phyloP scores from a whole-genome alignment of 1,284 basidiomycete genomes.

The Tausonia pullulans region DNA sequence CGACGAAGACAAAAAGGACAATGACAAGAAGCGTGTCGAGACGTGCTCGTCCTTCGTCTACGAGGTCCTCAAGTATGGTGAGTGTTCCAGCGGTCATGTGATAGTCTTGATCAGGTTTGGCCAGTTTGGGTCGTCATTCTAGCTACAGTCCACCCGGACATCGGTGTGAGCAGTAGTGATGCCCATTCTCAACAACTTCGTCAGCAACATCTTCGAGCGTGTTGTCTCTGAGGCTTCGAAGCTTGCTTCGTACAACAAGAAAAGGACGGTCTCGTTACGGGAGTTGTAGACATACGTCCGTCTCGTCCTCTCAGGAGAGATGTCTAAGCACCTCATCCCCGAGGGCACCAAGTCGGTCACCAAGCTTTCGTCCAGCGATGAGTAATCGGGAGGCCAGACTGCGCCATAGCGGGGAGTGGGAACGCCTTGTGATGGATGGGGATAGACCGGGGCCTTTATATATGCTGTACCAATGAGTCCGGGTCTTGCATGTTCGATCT shows the following conservation, averaged over 20 bases:
- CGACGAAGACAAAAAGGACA: conserved; percentile 72
- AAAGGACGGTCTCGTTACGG: too few relatives aligned
- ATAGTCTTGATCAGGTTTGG: conserved; percentile 15
- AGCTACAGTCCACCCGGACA: conserved; percentile 76
- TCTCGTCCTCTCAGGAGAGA: conserved; percentile 70
- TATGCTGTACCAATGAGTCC: too few relatives aligned
- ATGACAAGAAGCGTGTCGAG: conserved; percentile 79
- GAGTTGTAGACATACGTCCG: conserved; percentile 9
- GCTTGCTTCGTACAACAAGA: neutral
- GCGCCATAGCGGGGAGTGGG: too few relatives aligned
- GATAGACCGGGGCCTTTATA: too few relatives aligned
- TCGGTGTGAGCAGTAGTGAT: conserved; percentile 66
- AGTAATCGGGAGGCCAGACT: too few relatives aligned
- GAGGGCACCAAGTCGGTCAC: conserved; percentile 57
- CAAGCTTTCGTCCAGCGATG: conserved; percentile 20
- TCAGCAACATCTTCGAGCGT: too few relatives aligned
- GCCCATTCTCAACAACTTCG: too few relatives aligned
- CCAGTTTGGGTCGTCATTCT: conserved; percentile 2
- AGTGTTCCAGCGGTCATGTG: conserved; percentile 40
- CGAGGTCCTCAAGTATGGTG: conserved; percentile 45
- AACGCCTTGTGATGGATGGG: too few relatives aligned
- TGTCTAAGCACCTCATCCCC: conserved; percentile 71
- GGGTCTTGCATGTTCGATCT: too few relatives aligned
- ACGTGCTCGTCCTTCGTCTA: conserved; percentile 92
- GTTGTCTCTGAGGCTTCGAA: neutral